Conservation (phyloP, 2,329 filamentous ascomycete genomes). For the Alternaria brassicae region DNA sequence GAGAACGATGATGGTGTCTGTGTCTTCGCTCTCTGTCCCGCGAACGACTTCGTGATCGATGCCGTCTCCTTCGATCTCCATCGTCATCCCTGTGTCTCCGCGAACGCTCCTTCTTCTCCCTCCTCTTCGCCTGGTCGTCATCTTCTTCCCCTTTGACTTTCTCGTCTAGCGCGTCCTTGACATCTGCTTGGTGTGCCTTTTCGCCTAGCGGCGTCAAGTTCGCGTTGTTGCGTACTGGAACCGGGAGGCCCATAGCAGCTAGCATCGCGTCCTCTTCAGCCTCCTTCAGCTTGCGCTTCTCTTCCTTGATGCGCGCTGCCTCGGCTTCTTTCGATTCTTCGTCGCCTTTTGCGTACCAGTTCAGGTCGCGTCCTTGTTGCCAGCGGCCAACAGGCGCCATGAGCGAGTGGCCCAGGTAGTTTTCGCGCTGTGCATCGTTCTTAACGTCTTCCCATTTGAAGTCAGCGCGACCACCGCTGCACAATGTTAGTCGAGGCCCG, state of each 20-base stretch:
- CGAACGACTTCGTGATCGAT: slow-evolving; percentile 39
- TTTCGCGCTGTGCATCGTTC: slow-evolving; percentile 85
- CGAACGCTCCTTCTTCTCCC: slow-evolving; percentile 34
- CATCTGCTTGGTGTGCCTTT: slow-evolving; percentile 59
- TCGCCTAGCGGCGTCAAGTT: slow-evolving; percentile 66
- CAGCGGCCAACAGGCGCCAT: slow-evolving; percentile 93
- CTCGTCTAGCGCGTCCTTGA: slow-evolving; percentile 63
- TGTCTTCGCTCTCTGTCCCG: slow-evolving; percentile 38
- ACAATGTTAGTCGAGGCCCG: slow-evolving; percentile 8
- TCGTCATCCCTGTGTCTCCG: slow-evolving; percentile 37
- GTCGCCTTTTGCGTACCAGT: slow-evolving; percentile 69
- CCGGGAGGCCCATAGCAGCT: slow-evolving; percentile 78
- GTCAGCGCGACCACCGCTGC: slow-evolving; percentile 81
- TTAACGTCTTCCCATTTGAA: slow-evolving; percentile 98
- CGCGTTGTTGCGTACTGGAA: slow-evolving; percentile 71
- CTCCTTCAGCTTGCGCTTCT: slow-evolving; percentile 83
- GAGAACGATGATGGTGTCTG: slow-evolving; percentile 38
- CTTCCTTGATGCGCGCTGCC: slow-evolving; percentile 67
- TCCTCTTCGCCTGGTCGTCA: slow-evolving; percentile 25
- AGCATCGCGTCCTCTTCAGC: slow-evolving; percentile 92
- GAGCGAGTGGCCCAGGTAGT: slow-evolving; percentile 85
- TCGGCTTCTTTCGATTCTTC: slow-evolving; percentile 63
- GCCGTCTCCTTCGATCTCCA: slow-evolving; percentile 31
- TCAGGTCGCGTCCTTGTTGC: slow-evolving; percentile 77
- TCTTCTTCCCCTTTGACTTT: slow-evolving; percentile 51